Evolutionary conservation across 2,329 filamentous ascomycete species (phyloP).

Genomic region (Paraphoma sp.): DNA sequence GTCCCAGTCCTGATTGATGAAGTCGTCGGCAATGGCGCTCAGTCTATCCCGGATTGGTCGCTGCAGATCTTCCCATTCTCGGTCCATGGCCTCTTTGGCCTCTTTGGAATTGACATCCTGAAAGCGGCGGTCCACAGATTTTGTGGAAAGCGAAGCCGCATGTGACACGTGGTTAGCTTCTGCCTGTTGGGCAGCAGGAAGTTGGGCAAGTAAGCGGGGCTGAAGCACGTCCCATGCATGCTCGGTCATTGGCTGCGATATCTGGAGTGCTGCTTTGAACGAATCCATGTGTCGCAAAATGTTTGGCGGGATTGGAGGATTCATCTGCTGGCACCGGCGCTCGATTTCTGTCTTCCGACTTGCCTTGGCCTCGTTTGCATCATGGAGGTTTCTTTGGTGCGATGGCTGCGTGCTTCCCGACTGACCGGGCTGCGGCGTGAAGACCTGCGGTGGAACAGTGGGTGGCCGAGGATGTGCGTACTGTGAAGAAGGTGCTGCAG

Average conservation of each 20-base stretch:
- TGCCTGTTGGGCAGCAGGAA: slow-evolving; percentile 66
- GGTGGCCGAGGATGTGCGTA: slow-evolving; percentile 40
- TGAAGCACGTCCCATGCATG: slow-evolving; percentile 73
- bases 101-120: slow-evolving; percentile 58
- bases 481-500: slow-evolving; percentile 35
- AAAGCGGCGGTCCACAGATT: slow-evolving; percentile 54
- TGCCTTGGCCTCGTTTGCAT: slow-evolving; percentile 69
- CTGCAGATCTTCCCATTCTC: slow-evolving; percentile 75
- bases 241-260: slow-evolving; percentile 71
- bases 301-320: slow-evolving; percentile 68
- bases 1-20: slow-evolving; percentile 70
- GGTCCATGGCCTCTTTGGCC: slow-evolving; percentile 67
- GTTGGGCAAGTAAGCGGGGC: slow-evolving; percentile 70
- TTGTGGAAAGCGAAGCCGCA: slow-evolving; percentile 53
- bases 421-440: slow-evolving; percentile 37
- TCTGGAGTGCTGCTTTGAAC: slow-evolving; percentile 76
- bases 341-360: slow-evolving; percentile 74
- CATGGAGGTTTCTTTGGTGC: slow-evolving; percentile 63
- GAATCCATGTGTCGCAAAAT: slow-evolving; percentile 74
- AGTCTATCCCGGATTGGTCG: slow-evolving; percentile 71
- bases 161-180: slow-evolving; percentile 60
- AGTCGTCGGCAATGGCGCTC: slow-evolving; percentile 71
- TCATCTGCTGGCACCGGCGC: slow-evolving; percentile 68
- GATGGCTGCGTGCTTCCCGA: slow-evolving; percentile 30
- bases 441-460: slow-evolving; percentile 41